Base-by-base conservation (phyloP, 2,329 filamentous ascomycete species). In the Leptoxyphium fumago region DNA sequence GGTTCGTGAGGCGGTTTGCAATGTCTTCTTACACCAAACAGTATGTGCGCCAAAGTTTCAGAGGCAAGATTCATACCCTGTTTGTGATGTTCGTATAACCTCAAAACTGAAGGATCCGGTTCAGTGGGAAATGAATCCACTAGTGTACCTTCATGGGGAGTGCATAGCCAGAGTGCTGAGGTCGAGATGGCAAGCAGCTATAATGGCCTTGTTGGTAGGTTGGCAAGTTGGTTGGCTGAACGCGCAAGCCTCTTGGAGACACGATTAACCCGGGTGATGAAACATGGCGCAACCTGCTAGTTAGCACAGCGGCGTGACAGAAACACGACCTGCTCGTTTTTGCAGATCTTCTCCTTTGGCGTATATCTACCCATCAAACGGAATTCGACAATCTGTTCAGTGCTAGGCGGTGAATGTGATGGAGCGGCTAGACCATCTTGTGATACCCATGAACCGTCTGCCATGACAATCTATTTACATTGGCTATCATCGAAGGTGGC, bases 61-160 rank as follows among this genome's bases (percentile, higher is more conserved):
- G 62, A 64, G 46, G 61, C n/a, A 63, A 8, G 51, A 56, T 52
- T 1, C 50, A 60, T 7, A 59, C 63, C 4, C 64, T 60, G 45
- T 71, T 71, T 2, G 68, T 70, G n/a, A 47, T 59, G 2, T 48
- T 52, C 5, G 67, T 66, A 3, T 68, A 68, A 21, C 69, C 54
- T 39, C 62, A 48, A 21, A 67, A 55, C 2, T 66, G 66, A 1
- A 68, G 46, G 18, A 69, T 54, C 39, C 68, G 61, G 2, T 64
- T 53, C 42, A 70, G 64, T 8, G 70, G 52, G 48, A 68, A 69
- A 50, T 71, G 68, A 41, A 70, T 71, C 45, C 69, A 59, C 14
- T 70, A 57, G 47, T 64, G 64, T 61, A 70, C 64, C 9, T 64
- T 59, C 18, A 62, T 62, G 4, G 57, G 54, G 9, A 62, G 52